These are phyloP conservation scores for Raphanus sativus DNA, from an alignment of 345 rosid species.

Conservation along the genomic window DNA sequence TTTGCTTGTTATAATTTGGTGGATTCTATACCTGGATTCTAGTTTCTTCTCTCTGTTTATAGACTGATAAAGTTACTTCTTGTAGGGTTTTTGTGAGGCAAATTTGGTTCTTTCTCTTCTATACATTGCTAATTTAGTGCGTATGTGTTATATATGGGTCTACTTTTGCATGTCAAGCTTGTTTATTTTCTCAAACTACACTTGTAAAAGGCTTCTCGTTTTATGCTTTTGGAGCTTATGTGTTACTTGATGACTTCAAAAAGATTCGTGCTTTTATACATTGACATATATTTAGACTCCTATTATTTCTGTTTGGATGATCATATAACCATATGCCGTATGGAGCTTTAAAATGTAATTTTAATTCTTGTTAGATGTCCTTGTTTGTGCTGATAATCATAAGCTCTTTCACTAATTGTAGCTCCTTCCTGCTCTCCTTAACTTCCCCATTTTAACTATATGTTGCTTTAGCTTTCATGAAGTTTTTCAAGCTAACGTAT, in stretches of 20 bases:
- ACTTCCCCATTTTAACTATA: too few species aligned
- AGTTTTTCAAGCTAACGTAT: neutral
- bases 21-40: neutral
- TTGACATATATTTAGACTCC: neutral
- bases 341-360: neutral
- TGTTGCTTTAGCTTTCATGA: conserved; percentile 17
- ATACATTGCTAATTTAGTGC: too few species aligned
- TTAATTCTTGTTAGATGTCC: conserved; percentile 3
- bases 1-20: neutral
- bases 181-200: neutral
- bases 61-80: conserved; percentile 5
- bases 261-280: conserved; percentile 4
- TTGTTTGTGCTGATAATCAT: neutral
- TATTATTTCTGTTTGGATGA: neutral
- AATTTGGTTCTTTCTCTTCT: neutral
- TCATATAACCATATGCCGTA: neutral
- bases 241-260: conserved; percentile 1
- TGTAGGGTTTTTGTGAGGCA: conserved; percentile 17
- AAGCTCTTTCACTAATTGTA: neutral
- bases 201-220: neutral
- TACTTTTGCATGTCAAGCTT: neutral
- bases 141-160: neutral
- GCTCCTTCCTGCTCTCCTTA: neutral
- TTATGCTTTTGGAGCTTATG: neutral
- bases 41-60: neutral